These are phyloP conservation scores for Ampelomyces quisqualis DNA, from an alignment of 2,329 filamentous ascomycete genomes.

Conservation along the genomic window DNA sequence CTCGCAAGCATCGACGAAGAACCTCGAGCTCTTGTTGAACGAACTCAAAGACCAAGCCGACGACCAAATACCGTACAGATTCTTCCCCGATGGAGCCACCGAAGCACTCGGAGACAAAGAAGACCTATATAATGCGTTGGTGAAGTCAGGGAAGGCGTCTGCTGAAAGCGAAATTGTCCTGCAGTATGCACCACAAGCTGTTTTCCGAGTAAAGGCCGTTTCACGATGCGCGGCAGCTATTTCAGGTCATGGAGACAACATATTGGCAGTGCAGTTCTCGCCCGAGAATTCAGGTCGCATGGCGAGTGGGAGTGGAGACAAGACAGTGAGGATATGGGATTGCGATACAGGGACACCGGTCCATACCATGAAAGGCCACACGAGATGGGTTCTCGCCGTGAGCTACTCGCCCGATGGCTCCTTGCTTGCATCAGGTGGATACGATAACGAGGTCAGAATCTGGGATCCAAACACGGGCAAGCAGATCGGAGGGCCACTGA, in stretches of 20 bases:
- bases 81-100: constrained; percentile 55
- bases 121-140: constrained; percentile 46
- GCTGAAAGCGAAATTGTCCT: constrained; percentile 64
- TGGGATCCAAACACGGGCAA: constrained; percentile 86
- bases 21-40: constrained; percentile 83
- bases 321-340: constrained; percentile 90
- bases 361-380: constrained; percentile 82
- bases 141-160: constrained; percentile 46
- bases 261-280: constrained; percentile 82
- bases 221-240: constrained; percentile 87
- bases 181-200: constrained; percentile 77
- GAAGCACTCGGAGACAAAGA: constrained; percentile 50
- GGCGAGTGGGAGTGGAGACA: constrained; percentile 87
- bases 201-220: constrained; percentile 90
- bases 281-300: constrained; percentile 73
- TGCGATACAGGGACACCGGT: constrained; percentile 89
- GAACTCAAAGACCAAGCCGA: constrained; percentile 69
- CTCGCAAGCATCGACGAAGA: constrained; percentile 82
- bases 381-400: constrained; percentile 85
- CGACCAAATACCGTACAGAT: constrained; percentile 66
- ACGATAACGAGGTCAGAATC: constrained; percentile 87
- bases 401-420: constrained; percentile 82
- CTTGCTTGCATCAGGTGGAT: constrained; percentile 82
- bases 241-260: constrained; percentile 87
- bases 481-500: constrained; percentile 68